These are phyloP conservation scores for Psidium friedrichsthalianum DNA, from an alignment of 345 rosid species.

Conservation along the genomic window DNA sequence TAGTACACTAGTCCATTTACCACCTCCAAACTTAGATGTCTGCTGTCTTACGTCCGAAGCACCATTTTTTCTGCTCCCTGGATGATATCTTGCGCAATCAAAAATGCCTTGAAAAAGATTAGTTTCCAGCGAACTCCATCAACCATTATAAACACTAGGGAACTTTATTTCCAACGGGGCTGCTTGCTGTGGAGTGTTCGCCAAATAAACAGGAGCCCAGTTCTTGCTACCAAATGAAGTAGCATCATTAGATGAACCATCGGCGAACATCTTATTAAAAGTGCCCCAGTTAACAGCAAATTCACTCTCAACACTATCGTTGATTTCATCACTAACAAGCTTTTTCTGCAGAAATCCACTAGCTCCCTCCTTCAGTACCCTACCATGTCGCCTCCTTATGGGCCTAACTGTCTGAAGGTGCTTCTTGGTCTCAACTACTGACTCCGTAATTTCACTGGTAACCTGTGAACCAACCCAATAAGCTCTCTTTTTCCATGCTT, in stretches of 20 bases:
- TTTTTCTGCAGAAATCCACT: conserved; percentile 93
- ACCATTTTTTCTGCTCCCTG: conserved; percentile 25
- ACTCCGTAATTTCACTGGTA: conserved; percentile 52
- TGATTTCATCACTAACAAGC: conserved; percentile 28
- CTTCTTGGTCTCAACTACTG: conserved; percentile 77
- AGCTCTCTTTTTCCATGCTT: conserved; percentile 88
- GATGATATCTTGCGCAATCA: conserved; percentile 12
- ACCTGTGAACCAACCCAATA: conserved; percentile 93
- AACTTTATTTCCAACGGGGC: conserved; percentile 86
- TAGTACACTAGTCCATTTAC: conserved; percentile 61
- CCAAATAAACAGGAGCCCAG: conserved; percentile 98
- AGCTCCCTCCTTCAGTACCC: conserved; percentile 95
- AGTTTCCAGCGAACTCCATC: conserved; percentile 60
- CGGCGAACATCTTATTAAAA: conserved; percentile 58
- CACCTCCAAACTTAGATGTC: conserved; percentile 41
- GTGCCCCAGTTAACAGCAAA: conserved; percentile 66
- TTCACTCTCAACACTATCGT: conserved; percentile 30
- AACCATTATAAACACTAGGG: conserved; percentile 87
- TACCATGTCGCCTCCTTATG: conserved; percentile 83
- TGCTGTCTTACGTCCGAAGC: conserved; percentile 37
- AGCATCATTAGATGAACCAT: conserved; percentile 29
- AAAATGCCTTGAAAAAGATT: conserved; percentile 24
- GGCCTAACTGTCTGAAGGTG: conserved; percentile 80
- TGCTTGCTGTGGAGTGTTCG: conserved; percentile 97
- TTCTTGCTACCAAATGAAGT: conserved; percentile 65